Evolutionary conservation across 78 protist genomes (phyloP).

Genomic region (Dictyostelium capitatum): DNA sequence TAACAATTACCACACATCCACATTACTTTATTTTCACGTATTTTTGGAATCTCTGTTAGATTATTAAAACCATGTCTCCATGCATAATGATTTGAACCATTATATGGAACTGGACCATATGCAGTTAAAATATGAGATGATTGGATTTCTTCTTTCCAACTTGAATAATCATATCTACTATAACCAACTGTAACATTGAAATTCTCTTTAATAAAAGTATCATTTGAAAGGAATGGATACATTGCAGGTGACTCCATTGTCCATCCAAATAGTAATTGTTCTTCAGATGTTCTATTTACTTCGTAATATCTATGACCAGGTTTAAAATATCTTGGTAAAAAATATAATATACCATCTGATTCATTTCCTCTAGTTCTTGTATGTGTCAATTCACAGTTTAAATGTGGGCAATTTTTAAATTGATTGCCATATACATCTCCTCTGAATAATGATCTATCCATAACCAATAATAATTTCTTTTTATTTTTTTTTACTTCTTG

Average conservation of each 20-base stretch:
- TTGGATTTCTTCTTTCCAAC: neutral
- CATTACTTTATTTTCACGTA: neutral
- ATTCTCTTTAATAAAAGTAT: neutral
- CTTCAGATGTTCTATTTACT: neutral
- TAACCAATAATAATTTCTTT: neutral
- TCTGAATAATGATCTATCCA: neutral
- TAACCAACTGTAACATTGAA: neutral
- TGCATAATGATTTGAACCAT: neutral
- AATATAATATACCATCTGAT: neutral
- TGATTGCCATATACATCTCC: neutral
- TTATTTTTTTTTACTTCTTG: neutral
- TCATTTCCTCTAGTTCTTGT: too few relatives aligned
- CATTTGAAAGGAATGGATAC: too few relatives aligned
- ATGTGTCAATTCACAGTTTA: neutral
- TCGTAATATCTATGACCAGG: neutral
- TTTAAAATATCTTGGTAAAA: neutral
- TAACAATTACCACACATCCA: neutral
- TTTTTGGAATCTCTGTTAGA: neutral
- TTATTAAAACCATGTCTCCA: neutral
- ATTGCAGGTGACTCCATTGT: neutral
- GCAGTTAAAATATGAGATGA: neutral
- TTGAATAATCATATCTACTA: neutral
- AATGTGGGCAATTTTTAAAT: neutral
- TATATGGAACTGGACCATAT: neutral
- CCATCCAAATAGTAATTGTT: neutral